Evolutionary conservation across 2,329 filamentous ascomycete genomes (phyloP), one percentile per base, ranked within the genome.

Genomic region (Neonectria hederae): DNA sequence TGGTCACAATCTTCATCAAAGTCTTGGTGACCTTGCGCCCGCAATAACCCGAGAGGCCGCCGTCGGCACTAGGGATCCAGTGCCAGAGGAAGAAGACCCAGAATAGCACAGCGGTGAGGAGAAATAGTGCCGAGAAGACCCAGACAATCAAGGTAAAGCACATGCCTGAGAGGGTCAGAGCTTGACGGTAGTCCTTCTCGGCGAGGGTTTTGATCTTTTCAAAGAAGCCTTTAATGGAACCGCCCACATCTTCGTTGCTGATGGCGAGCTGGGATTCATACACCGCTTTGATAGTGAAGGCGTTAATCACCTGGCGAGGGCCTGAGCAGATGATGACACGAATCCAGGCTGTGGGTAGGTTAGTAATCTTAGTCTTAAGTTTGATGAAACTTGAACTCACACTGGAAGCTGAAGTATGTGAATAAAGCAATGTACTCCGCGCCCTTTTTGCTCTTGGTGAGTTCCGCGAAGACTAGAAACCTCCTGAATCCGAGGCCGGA

Each of bases 31-130:
- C 90, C 82, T 98, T 98, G 49, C 94, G 90, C 66, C 92, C 91
- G 77, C 96, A 98, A 81, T 97, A 99, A 26, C 90, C 89, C 5
- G 89, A 88, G 30, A 99, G 84, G 8, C 92, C 90, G 6, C 93
- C 93, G 74, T 97, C 94, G 11, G 88, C 84, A 38, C 87, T 86
- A 1, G 94, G 94, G 65, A 99, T 95, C 80, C 95, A 96, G 78
- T 96, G 92, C 87, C 92, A 97, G 6, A 99, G 85, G 78, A 97
- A 99, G 73, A 93, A 87, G 40, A 97, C 79, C 79, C 97, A 98
- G 65, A 97, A 89, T 1, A 97, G 73, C 22, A 89, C 82, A 0
- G 92, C 93, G 10, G 92, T 75, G n/a, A 95, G 81, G 54, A 98
- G 84, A 46, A 87, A 89, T 2, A 98, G 76, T 6, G 92, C 87